Base-by-base conservation (phyloP, 75 land plant genomes). In the Sequoiadendron giganteum region DNA sequence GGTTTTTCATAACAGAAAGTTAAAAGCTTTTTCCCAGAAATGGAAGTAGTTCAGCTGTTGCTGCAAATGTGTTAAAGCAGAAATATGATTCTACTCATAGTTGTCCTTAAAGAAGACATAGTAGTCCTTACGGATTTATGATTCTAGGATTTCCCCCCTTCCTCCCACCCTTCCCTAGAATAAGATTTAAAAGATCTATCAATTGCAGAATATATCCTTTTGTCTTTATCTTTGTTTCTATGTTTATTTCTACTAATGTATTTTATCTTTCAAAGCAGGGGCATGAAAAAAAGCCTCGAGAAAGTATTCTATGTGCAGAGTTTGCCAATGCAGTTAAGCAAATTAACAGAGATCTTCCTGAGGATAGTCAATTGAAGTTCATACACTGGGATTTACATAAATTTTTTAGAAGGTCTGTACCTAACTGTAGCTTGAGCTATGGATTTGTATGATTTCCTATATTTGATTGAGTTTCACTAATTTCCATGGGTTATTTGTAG, bases 271-370 rank as follows among this genome's bases (percentile, higher is more conserved):
- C 25, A 73, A 18, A 75, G 47, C 92, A 96, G 97, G 91, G 92
- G 32, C 84, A 81, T 43, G 97, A 96, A 85, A 96, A 93, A 83
- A 96, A 90, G 85, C 97, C 97, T 18, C 93, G 97, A 79, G 97
- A 96, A 87, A 91, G 92, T 49, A 90, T 93, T n/a, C 96, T 96
- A 1, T 91, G 94, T 85, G 90, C 89, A 73, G 97, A 96, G 83
- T 96, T 94, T 93, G 93, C 92, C 36, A 91, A 91, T 88, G 95
- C 97, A 75, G 90, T 96, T 52, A 88, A 89, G 38, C 58, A 87
- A 82, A 91, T 96, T 18, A 96, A 96, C 85, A 92, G 89, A 73
- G 89, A 85, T 75, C 89, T 93, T 14, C 75, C 93, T 5, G 88
- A 90, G 77, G 94, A 92, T n/a, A 89, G 86, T 49, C 96, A 90